Evolutionary conservation across 352 stramenopile genomes (phyloP), one percentile per base, ranked within the genome.

Genomic region (Phytophthora cryptogea): DNA sequence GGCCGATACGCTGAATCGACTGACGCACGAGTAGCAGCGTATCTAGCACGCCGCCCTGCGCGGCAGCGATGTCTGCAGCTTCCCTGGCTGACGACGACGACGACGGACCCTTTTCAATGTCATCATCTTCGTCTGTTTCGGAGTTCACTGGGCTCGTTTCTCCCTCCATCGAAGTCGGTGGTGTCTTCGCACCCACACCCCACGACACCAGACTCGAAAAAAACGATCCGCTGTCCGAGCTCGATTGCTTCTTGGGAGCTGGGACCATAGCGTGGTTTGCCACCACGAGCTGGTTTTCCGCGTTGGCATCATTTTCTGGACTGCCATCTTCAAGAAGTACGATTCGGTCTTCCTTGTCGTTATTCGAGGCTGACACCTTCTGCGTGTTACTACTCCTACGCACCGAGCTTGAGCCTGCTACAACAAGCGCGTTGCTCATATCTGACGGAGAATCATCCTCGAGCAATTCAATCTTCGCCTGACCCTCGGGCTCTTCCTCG

Each of bases 1-100:
- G 82, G 8, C 83, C 82, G 16, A 95, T 90, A 53, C 80, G 82
- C 65, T 92, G 83, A 17, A 93, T 89, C n/a, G 83, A 91, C 56
- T 95, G 86, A 23, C 86, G 83, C 23, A 95, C 86, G 2, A 95
- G 73, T 11, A 95, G 48, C 8, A 95, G 65, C 13, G 83, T 85
- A 30, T 95, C 86, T 13, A 95, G 54, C 7, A 92, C 81, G 23
- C 86, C 83, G 14, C 80, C 73, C 13, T 78, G 70, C 7, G 79
- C 78, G 16, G 74, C 76, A 48, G 59, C 74, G 35, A 74, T 86
- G 43, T 84, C 86, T 16, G 68, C 74, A 17, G 69, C 63, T 28
- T 82, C 84, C 39, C 62, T 90, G 3, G 76, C 72, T 10, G 77
- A 89, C 0, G 79, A 87, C 0, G 70, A 70, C 3, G 74, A 86